Evolutionary conservation across 352 stramenopile genomes (phyloP), one percentile per base, ranked within the genome.

Genomic region (Pythium aphanidermatum): DNA sequence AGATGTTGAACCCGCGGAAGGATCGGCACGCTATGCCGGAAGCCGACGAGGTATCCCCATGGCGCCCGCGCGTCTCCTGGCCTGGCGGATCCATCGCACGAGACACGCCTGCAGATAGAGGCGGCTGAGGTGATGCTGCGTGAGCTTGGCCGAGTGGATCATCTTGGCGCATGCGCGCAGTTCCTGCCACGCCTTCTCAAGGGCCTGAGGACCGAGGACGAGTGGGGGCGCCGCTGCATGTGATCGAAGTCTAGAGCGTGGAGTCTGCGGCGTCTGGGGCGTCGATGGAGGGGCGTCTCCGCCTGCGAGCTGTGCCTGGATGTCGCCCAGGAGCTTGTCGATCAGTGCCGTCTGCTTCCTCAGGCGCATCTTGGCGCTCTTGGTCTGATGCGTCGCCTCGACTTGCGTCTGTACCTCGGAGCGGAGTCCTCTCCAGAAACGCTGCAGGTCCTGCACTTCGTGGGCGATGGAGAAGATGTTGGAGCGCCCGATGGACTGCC

Each of bases 101-200:
- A 86, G 57, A 20, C 70, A 78, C 29, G 63, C 70, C 44, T 77
- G 71, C 35, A 86, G 66, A 35, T 76, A 83, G 23, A 84, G 54
- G 0, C 68, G 67, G 42, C 71, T 83, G 37, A 86, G 63, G 41
- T 81, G 84, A 38, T 83, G 69, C 37, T 86, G 72, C n/a, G 71
- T 83, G 58, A 83, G 62, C 41, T 79, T 81, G 26, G 74, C 74
- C 7, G 64, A 62, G 55, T 86, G 67, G 30, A 86, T 35, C 58
- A 83, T 70, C 60, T 79, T 81, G 54, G 70, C 68, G 41, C 74
- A 86, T 14, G 53, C 61, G 10, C 71, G 72, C 23, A 83, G 65
- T 48, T 86, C 74, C 13, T 71, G 66, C 71, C 74, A 86, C 39
- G 70, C 63, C 28, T 63, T 63, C 2, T 33, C 45, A 10, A 74